phyloP scores from a whole-genome alignment of 2,329 filamentous ascomycete species.

The Tolypocladium paradoxum region DNA sequence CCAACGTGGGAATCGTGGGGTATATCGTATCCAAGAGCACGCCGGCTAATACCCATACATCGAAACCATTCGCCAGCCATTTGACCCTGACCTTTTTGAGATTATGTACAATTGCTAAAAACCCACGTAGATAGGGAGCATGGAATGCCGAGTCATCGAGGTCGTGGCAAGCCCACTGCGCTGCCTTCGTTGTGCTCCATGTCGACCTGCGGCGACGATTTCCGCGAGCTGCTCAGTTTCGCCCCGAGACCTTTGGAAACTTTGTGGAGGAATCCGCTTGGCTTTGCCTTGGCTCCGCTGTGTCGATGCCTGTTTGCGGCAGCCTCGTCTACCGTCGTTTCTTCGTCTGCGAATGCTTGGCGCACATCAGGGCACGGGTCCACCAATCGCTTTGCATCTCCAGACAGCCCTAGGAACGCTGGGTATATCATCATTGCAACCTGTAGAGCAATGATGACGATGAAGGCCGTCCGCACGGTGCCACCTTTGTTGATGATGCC shows the following conservation, averaged over 20 bases:
- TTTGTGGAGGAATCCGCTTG: slow-evolving; percentile 11
- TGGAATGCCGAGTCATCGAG: slow-evolving; percentile 4
- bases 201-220: slow-evolving; percentile 18
- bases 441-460: slow-evolving; percentile 47
- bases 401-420: slow-evolving; percentile 34
- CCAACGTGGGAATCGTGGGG: slow-evolving; percentile 1
- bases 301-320: slow-evolving; percentile 8
- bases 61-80: not conserved
- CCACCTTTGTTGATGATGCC: slow-evolving; percentile 51
- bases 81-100: no score
- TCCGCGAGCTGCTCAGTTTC: slow-evolving; percentile 14
- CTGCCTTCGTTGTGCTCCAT: slow-evolving; percentile 18
- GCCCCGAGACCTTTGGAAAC: slow-evolving; percentile 14
- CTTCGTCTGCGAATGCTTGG: slow-evolving; percentile 11
- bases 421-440: slow-evolving; percentile 36
- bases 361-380: slow-evolving; percentile 18
- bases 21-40: slow-evolving; percentile 4
- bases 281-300: slow-evolving; percentile 8
- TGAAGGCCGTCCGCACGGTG: slow-evolving; percentile 52
- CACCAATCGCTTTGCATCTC: slow-evolving; percentile 35
- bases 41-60: slow-evolving; percentile 1
- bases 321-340: slow-evolving; percentile 3
- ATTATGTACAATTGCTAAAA: not conserved
- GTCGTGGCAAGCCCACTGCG: slow-evolving; percentile 4
- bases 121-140: not conserved